phyloP scores from a whole-genome alignment of 1,284 basidiomycete species.

The Rhodotorula mucilaginosa region DNA sequence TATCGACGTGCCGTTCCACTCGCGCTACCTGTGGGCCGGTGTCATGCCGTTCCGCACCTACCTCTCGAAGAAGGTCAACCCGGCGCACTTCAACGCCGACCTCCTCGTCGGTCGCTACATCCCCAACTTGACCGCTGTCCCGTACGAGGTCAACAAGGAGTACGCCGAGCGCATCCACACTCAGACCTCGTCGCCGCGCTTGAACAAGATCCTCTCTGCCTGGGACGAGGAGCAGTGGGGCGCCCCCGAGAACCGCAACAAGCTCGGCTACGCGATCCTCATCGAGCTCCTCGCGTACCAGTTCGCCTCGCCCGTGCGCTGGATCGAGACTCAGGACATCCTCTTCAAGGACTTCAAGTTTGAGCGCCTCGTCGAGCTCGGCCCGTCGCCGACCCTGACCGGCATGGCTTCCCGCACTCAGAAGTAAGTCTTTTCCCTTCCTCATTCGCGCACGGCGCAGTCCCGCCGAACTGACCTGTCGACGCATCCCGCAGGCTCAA shows the following conservation, averaged over 20 bases:
- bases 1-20: conserved; percentile 99
- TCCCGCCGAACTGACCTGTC: neutral
- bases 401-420: conserved; percentile 90
- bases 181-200: conserved; percentile 69
- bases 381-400: conserved; percentile 91
- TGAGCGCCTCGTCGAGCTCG: conserved; percentile 91
- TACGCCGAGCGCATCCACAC: conserved; percentile 95
- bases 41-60: conserved; percentile 96
- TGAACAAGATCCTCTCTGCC: conserved; percentile 85
- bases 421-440: conserved; percentile 20
- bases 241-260: conserved; percentile 75
- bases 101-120: conserved; percentile 92
- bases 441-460: accelerated
- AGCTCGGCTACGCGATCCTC: conserved; percentile 89
- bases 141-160: conserved; percentile 83
- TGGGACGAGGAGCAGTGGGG: conserved; percentile 94
- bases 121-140: conserved; percentile 92
- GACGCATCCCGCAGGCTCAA: conserved; percentile 72
- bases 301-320: conserved; percentile 82
- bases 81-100: conserved; percentile 83
- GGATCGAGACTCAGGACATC: conserved; percentile 98
- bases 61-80: conserved; percentile 95
- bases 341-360: conserved; percentile 87
- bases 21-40: conserved; percentile 96
- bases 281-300: conserved; percentile 97